Evolutionary conservation across 495 filamentous ascomycete species (phyloP), one percentile per base, ranked within the genome.

Genomic region (Physcia stellaris): DNA sequence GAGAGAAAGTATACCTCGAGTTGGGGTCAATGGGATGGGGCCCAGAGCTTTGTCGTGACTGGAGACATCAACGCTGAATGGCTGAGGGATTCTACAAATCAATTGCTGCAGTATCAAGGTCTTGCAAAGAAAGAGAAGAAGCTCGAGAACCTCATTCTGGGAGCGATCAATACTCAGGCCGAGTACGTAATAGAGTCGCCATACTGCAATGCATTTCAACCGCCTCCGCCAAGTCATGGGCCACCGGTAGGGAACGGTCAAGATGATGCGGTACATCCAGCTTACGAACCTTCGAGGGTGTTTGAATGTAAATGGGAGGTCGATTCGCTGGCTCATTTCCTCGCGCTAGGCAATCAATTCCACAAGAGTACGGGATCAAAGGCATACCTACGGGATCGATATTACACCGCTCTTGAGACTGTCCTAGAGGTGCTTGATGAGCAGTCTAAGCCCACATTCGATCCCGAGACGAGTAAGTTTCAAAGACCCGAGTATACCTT

Each of bases 221-320:
- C 90, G 3, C 90, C 90, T 0, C 75, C 82, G 11, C 78, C 83
- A 12, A 90, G 84, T 40, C 73, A 77, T 2, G 64, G 95, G 1
- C 49, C 62, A 6, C 65, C 80, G 6, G 76, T 75, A 30, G 64
- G 63, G 38, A 92, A 82, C 48, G 80, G 81, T 2, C 80, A 92
- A 47, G 70, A 77, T 20, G 90, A 99, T 50, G 60, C 51, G 11
- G 90, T 99, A 1, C 84, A 94, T 50, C 90, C 90, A 1, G 63
- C 64, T 2, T 95, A 90, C 51, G 84, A 94, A 49, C 79, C 77
- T 5, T 71, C 71, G 0, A 70, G 73, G 35, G 90, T 99, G 7
- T 99, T 90, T 50, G 90, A 99, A 56, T 99, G 90, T 70, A 99
- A 99, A 60, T 99, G 95, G 59, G 90, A 99, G 61, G 72, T 99